Evolutionary conservation across 352 stramenopile species (phyloP), one percentile per base, ranked within the genome.

Genomic region (Lagenidium giganteum): DNA sequence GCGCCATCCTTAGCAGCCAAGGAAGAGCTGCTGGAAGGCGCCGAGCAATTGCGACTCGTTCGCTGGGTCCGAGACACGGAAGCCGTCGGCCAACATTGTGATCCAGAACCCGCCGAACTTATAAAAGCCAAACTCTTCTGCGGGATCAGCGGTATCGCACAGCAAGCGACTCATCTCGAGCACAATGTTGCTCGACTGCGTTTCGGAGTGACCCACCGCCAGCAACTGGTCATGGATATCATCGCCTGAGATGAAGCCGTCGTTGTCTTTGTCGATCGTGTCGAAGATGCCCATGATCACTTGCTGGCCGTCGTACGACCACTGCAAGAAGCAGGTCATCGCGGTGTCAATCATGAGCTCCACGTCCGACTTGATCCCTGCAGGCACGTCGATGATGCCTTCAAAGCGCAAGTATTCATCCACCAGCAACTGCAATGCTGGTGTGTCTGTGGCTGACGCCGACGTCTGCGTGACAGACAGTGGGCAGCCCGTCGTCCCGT

Each of bases 91-190:
- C 3, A 82, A 46, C 60, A 80, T 64, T 28, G 69, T 69, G 47
- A 82, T 46, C 68, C 64, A 82, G 43, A 80, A 77, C 25, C 57
- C 66, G 17, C 55, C 59, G 30, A 77, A 82, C 22, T 63, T 65
- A 30, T 73, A 66, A 34, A 81, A 81, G 25, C 34, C 36, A 35
- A 78, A 62, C 53, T 84, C 65, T 29, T 83, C 70, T 22, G 65
- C 57, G n/a, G 65, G 68, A 20, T 83, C 51, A 8, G 43, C 53
- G 23, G 53, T 58, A 38, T 70, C 61, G 35, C 66, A 73, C 24
- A 81, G 48, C 20, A 79, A 53, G 1, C 61, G 57, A 3, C 24
- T 53, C 51, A 80, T 73, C 54, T 80, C 61, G 20, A 50, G 33
- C 1, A 66, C 55, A 36, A 83, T 69, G 36, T 42, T 54, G 8